Evolutionary conservation across 768 basidiomycete species (phyloP), one percentile per base, ranked within the genome.

Genomic region (Leucosporidium scottii): DNA sequence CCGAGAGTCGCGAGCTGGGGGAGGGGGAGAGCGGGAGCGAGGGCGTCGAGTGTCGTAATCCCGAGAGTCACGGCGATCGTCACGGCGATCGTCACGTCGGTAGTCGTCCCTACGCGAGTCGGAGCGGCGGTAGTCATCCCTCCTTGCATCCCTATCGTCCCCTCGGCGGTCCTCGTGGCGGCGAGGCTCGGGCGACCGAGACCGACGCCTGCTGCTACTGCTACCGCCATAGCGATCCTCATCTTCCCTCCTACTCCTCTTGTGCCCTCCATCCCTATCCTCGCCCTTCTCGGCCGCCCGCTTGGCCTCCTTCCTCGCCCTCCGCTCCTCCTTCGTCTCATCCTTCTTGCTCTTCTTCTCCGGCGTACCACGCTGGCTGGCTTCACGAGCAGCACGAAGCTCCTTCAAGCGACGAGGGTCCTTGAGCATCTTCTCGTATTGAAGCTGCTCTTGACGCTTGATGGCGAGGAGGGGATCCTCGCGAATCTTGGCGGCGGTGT

Each of bases 381-480:
- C 62, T 8, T 65, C 69, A 18, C 59, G 23, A 4, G 48, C 58
- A 31, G 48, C 65, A 3, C 67, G 62, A 3, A 93, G 79, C 77
- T 90, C 86, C 64, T 86, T 85, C 56, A 93, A 80, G 28, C 89
- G 89, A 39, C 91, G 84, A 36, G 91, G 91, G 74, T 93, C 93
- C 58, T 87, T 85, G 34, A 73, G 53, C 64, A 70, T 70, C 62
- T 70, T 73, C 72, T 96, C 86, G 73, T 92, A 88, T 10, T 92
- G 89, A 12, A 90, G 88, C 76, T 96, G 93, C 79, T 99, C 94
- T 75, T 97, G 94, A 77, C 93, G 89, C 79, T 97, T 98, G 81
- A 99, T 98, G 20, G 90, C 91, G n/a, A 99, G 83, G 8, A 98
- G 77, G 8, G 96, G 96, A 75, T 99, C 96, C 79, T 98, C 96